phyloP scores from a whole-genome alignment of 257 asterid species.

The Perilla frutescens region DNA sequence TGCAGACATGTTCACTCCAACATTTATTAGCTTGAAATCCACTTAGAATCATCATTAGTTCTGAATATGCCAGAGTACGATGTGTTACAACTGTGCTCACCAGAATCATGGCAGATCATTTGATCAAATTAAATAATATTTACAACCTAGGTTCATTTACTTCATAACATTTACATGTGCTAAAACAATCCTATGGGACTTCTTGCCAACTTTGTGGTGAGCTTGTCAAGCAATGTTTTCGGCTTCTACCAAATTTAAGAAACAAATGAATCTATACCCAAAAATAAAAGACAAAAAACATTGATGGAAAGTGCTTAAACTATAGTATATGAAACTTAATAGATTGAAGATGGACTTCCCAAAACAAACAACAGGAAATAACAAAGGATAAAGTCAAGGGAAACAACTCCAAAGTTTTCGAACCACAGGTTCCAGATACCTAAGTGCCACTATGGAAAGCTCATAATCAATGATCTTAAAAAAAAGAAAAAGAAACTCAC shows the following conservation, averaged over 20 bases:
- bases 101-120: conserved; percentile 5
- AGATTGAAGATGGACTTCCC: conserved; percentile 21
- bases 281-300: too few relatives aligned
- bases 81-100: conserved; percentile 9
- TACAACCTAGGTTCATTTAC: background rate
- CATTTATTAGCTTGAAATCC: background rate
- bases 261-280: too few relatives aligned
- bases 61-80: background rate
- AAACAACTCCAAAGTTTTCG: conserved; percentile 25
- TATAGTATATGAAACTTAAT: conserved; percentile 11
- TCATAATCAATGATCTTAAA: conserved; percentile 61
- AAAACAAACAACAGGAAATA: conserved; percentile 2
- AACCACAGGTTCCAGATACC: conserved; percentile 28
- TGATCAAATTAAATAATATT: background rate
- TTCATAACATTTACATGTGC: background rate
- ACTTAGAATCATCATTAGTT: conserved; percentile 22
- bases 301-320: too few relatives aligned
- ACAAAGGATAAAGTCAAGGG: conserved; percentile 5
- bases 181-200: conserved; percentile 1
- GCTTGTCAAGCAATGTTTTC: conserved; percentile 19
- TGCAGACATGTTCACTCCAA: conserved; percentile 13
- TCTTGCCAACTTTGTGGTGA: background rate
- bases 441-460: conserved; percentile 50
- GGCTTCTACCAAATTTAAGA: background rate
- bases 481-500: conserved; percentile 55